These are phyloP conservation scores for Excoecaria cochinchinensis DNA, from an alignment of 345 rosid species.

Conservation along the genomic window DNA sequence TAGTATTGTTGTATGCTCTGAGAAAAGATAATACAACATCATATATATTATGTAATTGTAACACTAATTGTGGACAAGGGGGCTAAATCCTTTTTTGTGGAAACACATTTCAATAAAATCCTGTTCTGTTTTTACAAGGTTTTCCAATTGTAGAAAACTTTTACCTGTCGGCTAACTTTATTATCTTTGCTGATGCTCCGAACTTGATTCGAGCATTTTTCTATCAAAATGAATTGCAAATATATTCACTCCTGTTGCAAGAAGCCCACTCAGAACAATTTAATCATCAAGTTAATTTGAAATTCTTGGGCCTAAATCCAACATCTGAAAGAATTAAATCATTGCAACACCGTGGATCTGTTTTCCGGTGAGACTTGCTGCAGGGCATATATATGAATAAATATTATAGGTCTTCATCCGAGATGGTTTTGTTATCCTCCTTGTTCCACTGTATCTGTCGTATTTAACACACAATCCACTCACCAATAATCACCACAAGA, in stretches of 20 bases:
- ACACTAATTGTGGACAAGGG: too few species aligned
- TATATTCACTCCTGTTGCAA: neutral
- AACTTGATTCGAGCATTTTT: neutral
- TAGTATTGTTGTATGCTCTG: too few species aligned
- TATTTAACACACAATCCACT: conserved; percentile 1
- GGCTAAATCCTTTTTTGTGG: too few species aligned
- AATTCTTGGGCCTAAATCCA: neutral
- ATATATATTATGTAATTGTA: too few species aligned
- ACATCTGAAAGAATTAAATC: neutral
- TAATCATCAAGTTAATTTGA: too few species aligned
- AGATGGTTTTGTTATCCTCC: neutral
- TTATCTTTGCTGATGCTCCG: neutral
- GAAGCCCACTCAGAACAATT: too few species aligned
- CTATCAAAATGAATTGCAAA: neutral
- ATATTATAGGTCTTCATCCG: too few species aligned
- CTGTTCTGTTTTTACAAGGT: neutral
- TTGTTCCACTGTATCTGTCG: neutral
- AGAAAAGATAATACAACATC: too few species aligned
- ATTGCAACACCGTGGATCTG: neutral
- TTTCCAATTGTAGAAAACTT: neutral
- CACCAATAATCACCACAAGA: conserved; percentile 84
- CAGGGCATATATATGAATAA: too few species aligned
- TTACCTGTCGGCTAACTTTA: neutral
- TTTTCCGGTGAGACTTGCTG: too few species aligned
- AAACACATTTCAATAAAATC: neutral